Base-by-base conservation (phyloP, 1,284 basidiomycete species). In the Leccinum subspadiceum region DNA sequence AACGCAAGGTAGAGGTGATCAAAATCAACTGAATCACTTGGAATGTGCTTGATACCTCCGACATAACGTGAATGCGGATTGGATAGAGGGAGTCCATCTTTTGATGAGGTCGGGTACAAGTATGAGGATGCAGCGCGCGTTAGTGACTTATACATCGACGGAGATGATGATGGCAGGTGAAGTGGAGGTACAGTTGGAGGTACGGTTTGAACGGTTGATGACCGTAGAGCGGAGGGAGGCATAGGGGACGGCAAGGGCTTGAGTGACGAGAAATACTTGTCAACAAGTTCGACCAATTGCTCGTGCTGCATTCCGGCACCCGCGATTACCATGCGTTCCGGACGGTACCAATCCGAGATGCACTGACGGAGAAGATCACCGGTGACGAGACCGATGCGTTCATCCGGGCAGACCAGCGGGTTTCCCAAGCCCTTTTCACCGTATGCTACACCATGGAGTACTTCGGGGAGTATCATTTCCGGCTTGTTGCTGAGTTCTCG, bases 381-480 rank as follows among this genome's bases (percentile, higher is more conserved):
- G 5, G 41, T 44, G 41, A 44, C 41, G 5, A 44, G 41, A 44
- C 41, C 5, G 17, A 44, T 44, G 17, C 41, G 41, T 44, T 44
- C 41, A 12, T 44, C 41, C 10, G 41, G 41, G 41, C 41, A 44
- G 2, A 44, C 41, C 41, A 44, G 6, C 41, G 41, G 87, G 74
- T 96, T 97, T 31, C 96, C 96, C 2, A 98, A 81, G 0, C 90
- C 94, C 64, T 85, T 85, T 63, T 81, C 78, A 59, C 83, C 79
- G 73, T 93, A 98, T 0, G 96, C 96, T 59, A 95, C 88, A 37
- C 84, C 80, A 72, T 98, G 96, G 24, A 98, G 75, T 5, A 96
- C 77, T 71, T 99, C 96, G 2, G 96, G 96, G n/a, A 98, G 79
- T 63, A 96, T 91, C 84, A 95, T 90, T 68, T 98, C 96, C 0